Evolutionary conservation across 306 rosid species (phyloP).

Genomic region (Quercus engelmannii): DNA sequence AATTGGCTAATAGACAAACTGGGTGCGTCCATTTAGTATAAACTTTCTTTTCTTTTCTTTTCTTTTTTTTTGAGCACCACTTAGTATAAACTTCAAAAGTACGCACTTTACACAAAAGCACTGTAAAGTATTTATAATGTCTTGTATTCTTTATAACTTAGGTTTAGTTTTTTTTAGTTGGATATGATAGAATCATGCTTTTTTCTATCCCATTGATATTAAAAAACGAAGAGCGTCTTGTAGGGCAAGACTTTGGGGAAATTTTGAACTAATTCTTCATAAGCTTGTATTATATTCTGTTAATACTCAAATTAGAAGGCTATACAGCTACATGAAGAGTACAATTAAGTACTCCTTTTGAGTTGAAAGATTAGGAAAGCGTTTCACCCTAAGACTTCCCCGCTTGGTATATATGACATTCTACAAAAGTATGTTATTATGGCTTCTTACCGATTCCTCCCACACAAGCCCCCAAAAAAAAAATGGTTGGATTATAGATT

Average conservation of each 20-base stretch:
- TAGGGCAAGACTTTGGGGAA: not conserved
- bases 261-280: not conserved
- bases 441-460: not conserved
- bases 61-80: not conserved
- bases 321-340: not conserved
- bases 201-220: not conserved
- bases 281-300: not conserved
- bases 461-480: too few species aligned
- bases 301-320: not conserved
- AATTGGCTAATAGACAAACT: not conserved
- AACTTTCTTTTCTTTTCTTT: not conserved
- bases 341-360: not conserved
- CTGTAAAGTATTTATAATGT: not conserved
- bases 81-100: not conserved
- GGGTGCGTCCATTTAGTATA: not conserved
- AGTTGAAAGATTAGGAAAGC: not conserved
- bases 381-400: not conserved
- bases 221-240: not conserved
- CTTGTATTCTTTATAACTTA: not conserved
- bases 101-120: not conserved
- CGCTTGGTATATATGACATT: not conserved
- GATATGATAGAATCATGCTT: not conserved
- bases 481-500: too few species aligned
- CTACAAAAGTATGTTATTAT: conserved; percentile 4
- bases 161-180: not conserved